Base-by-base conservation (phyloP, 441 rosid species). In the Adansonia madagascariensis region DNA sequence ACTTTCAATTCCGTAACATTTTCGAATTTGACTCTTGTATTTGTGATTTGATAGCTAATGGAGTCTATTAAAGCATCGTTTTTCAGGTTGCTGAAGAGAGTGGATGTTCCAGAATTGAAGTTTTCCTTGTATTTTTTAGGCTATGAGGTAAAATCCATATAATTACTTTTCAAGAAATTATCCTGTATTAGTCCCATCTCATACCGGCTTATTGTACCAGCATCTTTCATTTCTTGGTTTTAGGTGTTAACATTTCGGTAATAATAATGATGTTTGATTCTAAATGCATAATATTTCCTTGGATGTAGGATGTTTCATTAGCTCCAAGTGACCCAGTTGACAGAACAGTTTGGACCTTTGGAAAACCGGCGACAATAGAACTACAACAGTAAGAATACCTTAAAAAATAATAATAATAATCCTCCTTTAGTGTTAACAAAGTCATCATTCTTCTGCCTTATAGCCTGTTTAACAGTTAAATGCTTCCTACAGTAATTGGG, bases 41-140 rank as follows among this genome's bases (percentile, higher is more conserved):
- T 47, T 47, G 57, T 69, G 73, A 39, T 68, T 49, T 71, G 0
- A 6, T 31, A 2, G 8, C 2, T 52, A 6, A 49, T 27, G 27
- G 46, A 71, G 27, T 68, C 18, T 11, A 70, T 44, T 46, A 67
- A 44, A 8, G 6, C 63, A 62, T 27, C 43, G 2, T 5, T 22
- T 59, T 86, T 76, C 83, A 93, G 98, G 86, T 80, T 95, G 84
- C 90, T 95, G 10, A 95, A 93, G 92, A 89, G 97, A 85, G 74
- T 93, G 75, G 99, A 95, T 83, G 91, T 93, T 78, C 86, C 98
- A 1, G 98, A 93, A 62, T 89, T 87, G 98, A 93, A 93, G 87
- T 93, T 95, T 75, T 88, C 90, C 82, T 82, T 93, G 84, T 95
- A 93, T 77, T 93, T 95, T 80, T 17, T 92, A 82, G 98, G 99